A percentile compares a stretch with the other conserved stretches of the same genome.
phyloP scores from a whole-genome alignment of 495 filamentous ascomycete species.

The Entonaema liquescens region DNA sequence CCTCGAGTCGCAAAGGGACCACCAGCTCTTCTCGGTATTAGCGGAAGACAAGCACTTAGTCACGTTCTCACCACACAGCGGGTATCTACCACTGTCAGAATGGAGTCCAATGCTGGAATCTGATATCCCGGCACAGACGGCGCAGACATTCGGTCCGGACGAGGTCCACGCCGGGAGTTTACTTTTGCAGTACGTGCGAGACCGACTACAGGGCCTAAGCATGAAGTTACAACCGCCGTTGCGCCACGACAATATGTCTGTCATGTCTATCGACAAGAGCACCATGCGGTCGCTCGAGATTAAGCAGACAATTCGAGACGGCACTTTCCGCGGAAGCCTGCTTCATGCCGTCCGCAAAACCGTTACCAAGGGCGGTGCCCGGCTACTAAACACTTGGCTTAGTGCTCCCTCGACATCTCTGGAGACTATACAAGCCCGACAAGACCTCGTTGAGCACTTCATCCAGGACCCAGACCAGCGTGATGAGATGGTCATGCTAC shows the following conservation, averaged over 20 bases:
- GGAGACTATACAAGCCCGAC: conserved; percentile 76
- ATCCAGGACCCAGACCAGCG: conserved; percentile 68
- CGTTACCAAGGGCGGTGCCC: conserved; percentile 86
- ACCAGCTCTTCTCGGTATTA: conserved; percentile 54
- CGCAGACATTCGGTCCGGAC: conserved; percentile 53
- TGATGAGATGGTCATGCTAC: conserved; percentile 69
- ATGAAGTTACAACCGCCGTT: conserved; percentile 87
- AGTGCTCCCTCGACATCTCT: conserved; percentile 87
- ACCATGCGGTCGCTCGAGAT: conserved; percentile 92
- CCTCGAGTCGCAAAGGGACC: conserved; percentile 58
- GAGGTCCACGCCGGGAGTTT: conserved; percentile 76
- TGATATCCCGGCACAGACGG: conserved; percentile 57
- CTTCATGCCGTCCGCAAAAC: conserved; percentile 89
- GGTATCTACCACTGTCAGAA: conserved; percentile 64
- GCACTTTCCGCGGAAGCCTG: conserved; percentile 78
- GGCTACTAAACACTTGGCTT: conserved; percentile 83
- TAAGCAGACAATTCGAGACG: conserved; percentile 80
- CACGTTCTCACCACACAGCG: conserved; percentile 59
- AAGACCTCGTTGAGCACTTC: conserved; percentile 83
- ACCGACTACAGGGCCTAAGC: conserved; percentile 77
- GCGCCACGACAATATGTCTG: conserved; percentile 72
- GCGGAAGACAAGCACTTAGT: conserved; percentile 67
- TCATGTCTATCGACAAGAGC: conserved; percentile 91
- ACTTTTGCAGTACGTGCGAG: conserved; percentile 82
- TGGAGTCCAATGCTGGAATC: conserved; percentile 83